A percentile compares a stretch with the other conserved stretches of the same genome.
phyloP scores from a whole-genome alignment of 2,329 filamentous ascomycete species.

The Ilyonectria mors-panacis region DNA sequence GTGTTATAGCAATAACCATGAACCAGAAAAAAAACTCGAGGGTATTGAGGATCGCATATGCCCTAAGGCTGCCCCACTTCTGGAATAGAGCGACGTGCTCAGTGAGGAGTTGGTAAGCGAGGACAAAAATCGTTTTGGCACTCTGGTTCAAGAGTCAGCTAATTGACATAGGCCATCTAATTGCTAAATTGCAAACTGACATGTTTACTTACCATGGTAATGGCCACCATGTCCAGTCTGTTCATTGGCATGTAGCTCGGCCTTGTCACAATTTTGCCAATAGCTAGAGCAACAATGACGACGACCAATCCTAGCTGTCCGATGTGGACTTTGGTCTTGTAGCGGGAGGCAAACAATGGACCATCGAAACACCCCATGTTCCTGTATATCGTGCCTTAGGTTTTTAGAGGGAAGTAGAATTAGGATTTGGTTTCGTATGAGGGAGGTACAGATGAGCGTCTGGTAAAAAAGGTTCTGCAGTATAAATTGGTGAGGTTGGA shows the following conservation, averaged over 20 bases:
- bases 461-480: too few species aligned
- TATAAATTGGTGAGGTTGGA: too few species aligned
- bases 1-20: neutral
- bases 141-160: neutral
- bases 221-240: constrained; percentile 2
- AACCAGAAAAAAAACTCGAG: constrained; percentile 11
- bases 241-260: constrained; percentile 10
- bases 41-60: constrained; percentile 7
- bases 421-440: too few species aligned
- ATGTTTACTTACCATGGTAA: neutral
- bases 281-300: neutral
- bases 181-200: neutral
- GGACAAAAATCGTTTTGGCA: constrained; percentile 1
- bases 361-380: constrained; percentile 2
- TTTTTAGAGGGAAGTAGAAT: too few species aligned
- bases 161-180: neutral
- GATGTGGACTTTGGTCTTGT: constrained; percentile 13
- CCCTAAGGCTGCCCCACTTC: constrained; percentile 1
- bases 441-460: too few species aligned
- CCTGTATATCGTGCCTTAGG: too few species aligned
- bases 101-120: constrained; percentile 5
- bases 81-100: constrained; percentile 3
- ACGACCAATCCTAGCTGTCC: neutral
- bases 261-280: constrained; percentile 6
- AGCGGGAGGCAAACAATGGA: neutral